Percentiles rank a stretch among this genome's conserved stretches.
Evolutionary conservation across 768 basidiomycete species (phyloP).

Genomic region (Gloeostereum incarnatum): DNA sequence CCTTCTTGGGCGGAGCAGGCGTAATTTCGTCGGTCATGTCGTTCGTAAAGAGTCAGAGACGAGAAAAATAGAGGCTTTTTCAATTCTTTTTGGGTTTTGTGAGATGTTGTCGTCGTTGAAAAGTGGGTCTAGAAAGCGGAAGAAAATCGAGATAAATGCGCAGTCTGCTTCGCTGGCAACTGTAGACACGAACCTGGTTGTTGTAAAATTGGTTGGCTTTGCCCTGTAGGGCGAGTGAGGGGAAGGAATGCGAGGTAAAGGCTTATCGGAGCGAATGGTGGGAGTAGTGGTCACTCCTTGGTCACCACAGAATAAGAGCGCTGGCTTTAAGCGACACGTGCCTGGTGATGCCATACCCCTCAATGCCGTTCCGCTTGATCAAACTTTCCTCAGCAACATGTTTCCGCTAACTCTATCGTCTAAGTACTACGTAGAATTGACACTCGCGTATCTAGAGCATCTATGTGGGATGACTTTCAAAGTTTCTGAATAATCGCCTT

Average conservation of each 20-base stretch:
- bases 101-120: conserved; percentile 21
- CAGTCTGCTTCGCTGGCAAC: too few species aligned
- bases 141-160: conserved; percentile 8
- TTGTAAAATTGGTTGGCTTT: conserved; percentile 50
- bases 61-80: conserved; percentile 38
- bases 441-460: too few species aligned
- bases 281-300: conserved; percentile 43
- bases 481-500: conserved; percentile 78
- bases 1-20: conserved; percentile 53
- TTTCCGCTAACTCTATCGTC: too few species aligned
- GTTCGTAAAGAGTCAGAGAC: conserved; percentile 55
- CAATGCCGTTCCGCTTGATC: too few species aligned
- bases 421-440: too few species aligned
- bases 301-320: too few species aligned
- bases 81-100: conserved; percentile 33
- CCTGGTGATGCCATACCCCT: too few species aligned
- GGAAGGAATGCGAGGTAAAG: conserved; percentile 35
- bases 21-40: conserved; percentile 80
- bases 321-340: too few species aligned
- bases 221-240: conserved; percentile 88
- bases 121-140: conserved; percentile 15
- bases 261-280: conserved; percentile 33
- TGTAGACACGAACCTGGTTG: conserved; percentile 30
- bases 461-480: conserved; percentile 17
- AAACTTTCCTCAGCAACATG: too few species aligned